These are phyloP conservation scores for Leptographium flavum DNA, from an alignment of 2,329 filamentous ascomycete genomes.

Conservation along the genomic window DNA sequence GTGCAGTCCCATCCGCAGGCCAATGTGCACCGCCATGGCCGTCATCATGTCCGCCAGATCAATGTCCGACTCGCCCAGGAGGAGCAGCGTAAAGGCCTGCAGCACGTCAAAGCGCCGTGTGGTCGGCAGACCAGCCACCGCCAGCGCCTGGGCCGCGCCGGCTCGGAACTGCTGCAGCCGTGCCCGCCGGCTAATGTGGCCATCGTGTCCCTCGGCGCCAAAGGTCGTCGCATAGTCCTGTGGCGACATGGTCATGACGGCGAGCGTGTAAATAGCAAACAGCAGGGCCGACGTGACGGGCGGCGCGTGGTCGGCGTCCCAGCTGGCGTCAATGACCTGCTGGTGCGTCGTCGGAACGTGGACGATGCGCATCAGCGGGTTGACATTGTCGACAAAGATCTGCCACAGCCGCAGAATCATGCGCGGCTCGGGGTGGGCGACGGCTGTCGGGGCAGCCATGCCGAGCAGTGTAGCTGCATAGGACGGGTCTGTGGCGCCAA, in stretches of 20 bases:
- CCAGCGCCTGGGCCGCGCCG: constrained; percentile 14
- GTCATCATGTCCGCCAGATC: constrained; percentile 15
- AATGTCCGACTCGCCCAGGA: constrained; percentile 16
- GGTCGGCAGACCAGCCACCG: constrained; percentile 14
- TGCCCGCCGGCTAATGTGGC: neutral
- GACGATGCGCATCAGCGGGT: constrained; percentile 18
- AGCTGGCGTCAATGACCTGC: constrained; percentile 17
- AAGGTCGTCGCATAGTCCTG: constrained; percentile 1
- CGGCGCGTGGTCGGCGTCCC: constrained; percentile 10
- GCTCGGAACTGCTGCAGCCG: constrained; percentile 14
- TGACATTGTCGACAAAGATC: constrained; percentile 18
- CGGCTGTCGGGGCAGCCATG: neutral
- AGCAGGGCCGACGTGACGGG: constrained; percentile 14
- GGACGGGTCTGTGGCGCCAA: neutral
- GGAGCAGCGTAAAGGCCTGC: constrained; percentile 17
- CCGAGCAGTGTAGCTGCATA: neutral
- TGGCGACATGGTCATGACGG: constrained; percentile 12
- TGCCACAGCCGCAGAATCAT: constrained; percentile 19
- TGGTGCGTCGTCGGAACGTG: constrained; percentile 20
- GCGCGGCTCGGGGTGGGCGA: constrained; percentile 17
- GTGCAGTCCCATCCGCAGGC: constrained; percentile 22
- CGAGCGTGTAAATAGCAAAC: constrained; percentile 17
- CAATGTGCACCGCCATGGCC: constrained; percentile 12
- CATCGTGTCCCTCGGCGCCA: constrained; percentile 6
- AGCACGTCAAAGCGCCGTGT: constrained; percentile 17